Base-by-base conservation (phyloP, 1,139 yeast genomes). In the Yamadazyma epiphylla region DNA sequence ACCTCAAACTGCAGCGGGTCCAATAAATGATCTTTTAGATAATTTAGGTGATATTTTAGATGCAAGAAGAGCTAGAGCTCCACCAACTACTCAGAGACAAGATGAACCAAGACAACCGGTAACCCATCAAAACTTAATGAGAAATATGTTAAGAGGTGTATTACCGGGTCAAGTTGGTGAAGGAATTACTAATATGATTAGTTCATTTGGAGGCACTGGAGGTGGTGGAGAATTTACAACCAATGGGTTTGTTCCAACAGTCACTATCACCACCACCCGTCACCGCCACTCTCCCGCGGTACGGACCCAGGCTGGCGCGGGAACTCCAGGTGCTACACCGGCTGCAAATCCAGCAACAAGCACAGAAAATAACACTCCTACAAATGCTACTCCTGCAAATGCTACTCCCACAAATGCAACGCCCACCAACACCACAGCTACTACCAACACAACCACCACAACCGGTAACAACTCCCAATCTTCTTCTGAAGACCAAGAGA, bases 111-210 rank as follows among this genome's bases (percentile, higher is more conserved):
- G 20, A 16, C 17, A 27, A 27, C 25, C 24, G 16, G 15, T 10
- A 13, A 13, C 14, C 9, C 13, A 11, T 14, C 33, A 19, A 14
- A 41, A 38, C 26, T 27, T 34, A 5, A 31, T 41, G 20, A 37
- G 46, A 26, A 45, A 43, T 25, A 39, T 37, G 9, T 27, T 43
- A 9, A 26, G 48, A 27, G 47, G 46, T 16, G 25, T 43, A 19
- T 28, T 43, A 15, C 45, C 47, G 4, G 43, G 35, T 11, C 26
- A 29, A n/a, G 22, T 39, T 23, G 32, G 46, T 10, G 43, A 42
- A n/a, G 43, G 42, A 5, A 25, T 46, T 6, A 36, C 38, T 15
- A 42, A 30, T 23, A 32, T 45, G 4, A 32, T 45, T 7, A 29
- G 40, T 10, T 36, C 50, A 3, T 30, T 46, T 13, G 39, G 41